Percentiles rank a stretch among this genome's conserved stretches.
phyloP scores from a whole-genome alignment of 768 basidiomycete species.

The Mycena leptocephala region DNA sequence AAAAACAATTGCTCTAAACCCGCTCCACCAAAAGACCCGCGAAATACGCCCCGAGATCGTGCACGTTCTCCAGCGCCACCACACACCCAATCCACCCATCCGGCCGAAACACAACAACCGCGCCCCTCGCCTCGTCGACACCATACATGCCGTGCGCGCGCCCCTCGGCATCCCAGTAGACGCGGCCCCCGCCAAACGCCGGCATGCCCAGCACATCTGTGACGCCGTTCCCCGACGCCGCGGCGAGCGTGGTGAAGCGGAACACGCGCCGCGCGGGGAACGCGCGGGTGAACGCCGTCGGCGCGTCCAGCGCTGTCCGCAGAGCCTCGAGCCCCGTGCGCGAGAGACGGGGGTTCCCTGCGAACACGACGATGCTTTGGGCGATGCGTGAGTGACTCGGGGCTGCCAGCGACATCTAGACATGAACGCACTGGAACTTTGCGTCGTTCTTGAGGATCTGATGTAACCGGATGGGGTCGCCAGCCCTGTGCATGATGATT shows the following conservation, averaged over 20 bases:
- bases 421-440: conserved; percentile 33
- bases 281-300: conserved; percentile 10
- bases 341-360: conserved; percentile 33
- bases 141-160: conserved; percentile 37
- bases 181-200: conserved; percentile 28
- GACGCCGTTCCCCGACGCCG: conserved; percentile 27
- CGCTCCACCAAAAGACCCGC: conserved; percentile 20
- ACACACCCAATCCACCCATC: conserved; percentile 38
- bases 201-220: conserved; percentile 31
- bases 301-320: conserved; percentile 10
- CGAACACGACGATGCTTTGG: conserved; percentile 36
- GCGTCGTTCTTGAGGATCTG: conserved; percentile 39
- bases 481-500: conserved; percentile 17
- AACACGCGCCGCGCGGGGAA: conserved; percentile 31
- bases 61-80: conserved; percentile 26
- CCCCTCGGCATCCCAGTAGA: conserved; percentile 35
- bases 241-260: conserved; percentile 34
- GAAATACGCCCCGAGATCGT: conserved; percentile 28
- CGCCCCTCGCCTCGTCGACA: conserved; percentile 35
- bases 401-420: background rate
- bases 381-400: background rate
- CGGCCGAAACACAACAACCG: conserved; percentile 36
- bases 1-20: too few relatives aligned
- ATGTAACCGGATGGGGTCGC: conserved; percentile 37
- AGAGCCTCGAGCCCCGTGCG: conserved; percentile 10